These are phyloP conservation scores for Aureobasidium sp. DNA, from an alignment of 2,329 filamentous ascomycete genomes.

Conservation along the genomic window DNA sequence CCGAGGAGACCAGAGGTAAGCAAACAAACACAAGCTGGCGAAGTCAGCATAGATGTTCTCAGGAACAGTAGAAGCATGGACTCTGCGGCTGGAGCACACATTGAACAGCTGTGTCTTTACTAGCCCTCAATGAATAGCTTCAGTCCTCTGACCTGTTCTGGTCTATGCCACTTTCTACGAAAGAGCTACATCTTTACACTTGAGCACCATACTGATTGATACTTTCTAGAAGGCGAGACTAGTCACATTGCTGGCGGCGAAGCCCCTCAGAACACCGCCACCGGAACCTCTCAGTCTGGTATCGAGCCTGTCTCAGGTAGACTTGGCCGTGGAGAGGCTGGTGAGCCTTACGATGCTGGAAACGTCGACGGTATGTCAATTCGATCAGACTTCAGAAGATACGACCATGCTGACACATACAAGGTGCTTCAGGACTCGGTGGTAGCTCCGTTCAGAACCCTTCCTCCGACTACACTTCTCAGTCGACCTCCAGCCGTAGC, in stretches of 20 bases:
- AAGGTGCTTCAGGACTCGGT: not conserved
- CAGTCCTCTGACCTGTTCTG: not conserved
- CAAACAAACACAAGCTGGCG: not conserved
- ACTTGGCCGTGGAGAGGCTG: slow-evolving; percentile 55
- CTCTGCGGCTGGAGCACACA: not conserved
- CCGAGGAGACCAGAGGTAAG: slow-evolving; percentile 7
- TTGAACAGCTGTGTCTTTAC: not conserved
- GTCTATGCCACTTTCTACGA: too few relatives aligned
- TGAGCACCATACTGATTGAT: not conserved
- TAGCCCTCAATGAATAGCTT: too few relatives aligned
- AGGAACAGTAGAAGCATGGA: too few relatives aligned
- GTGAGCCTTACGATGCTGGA: slow-evolving; percentile 71
- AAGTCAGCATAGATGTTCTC: not conserved
- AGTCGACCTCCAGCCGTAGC: not conserved
- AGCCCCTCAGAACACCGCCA: not conserved
- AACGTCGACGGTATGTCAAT: slow-evolving; percentile 50
- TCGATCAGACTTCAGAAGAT: not conserved
- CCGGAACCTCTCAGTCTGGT: slow-evolving; percentile 25
- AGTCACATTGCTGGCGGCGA: slow-evolving; percentile 2
- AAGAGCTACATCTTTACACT: too few relatives aligned
- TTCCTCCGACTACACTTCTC: not conserved
- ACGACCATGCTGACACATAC: not conserved
- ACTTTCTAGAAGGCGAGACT: not conserved
- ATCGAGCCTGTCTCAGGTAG: slow-evolving; percentile 66
- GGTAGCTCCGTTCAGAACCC: not conserved